Evolutionary conservation across 768 basidiomycete species (phyloP), one percentile per base, ranked within the genome.

Genomic region (Cytidiella melzeri): DNA sequence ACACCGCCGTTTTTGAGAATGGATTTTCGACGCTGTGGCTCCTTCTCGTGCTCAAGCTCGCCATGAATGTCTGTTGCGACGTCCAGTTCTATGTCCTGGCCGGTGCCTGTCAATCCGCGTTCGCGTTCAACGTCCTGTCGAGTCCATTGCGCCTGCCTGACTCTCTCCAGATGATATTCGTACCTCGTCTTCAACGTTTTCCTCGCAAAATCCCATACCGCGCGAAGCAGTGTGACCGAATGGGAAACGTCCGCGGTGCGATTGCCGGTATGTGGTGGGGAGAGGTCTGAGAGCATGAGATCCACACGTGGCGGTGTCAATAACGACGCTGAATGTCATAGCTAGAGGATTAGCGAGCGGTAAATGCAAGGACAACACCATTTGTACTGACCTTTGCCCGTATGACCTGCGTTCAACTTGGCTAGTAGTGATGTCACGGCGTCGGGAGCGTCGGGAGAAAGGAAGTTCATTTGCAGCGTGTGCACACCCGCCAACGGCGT

Each of bases 241-340:
- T 34, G 30, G 15, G 30, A 75, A 1, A 77, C 75, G 65, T 98
- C 94, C 43, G 73, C 73, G 0, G 67, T 64, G 15, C 73, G 64
- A 52, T 86, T 82, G 4, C 95, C 94, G 2, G 84, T 78, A 51
- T 81, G 72, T 63, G 93, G 92, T 18, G 82, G 81, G 15, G 92
- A 89, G 86, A 97, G 93, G 61, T 96, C 94, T 6, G 85, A 90
- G 3, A 96, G 72, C 21, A 96, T 77, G 15, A 94, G 69, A 62
- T 97, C 92, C 5, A 81, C 85, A 64, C 75, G 77, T 4, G 30
- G 34, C 7, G 24, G n/a, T n/a, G n/a, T n/a, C n/a, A n/a, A n/a
- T n/a, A n/a, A n/a, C n/a, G n/a, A n/a, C n/a, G n/a, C n/a, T n/a
- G n/a, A n/a, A n/a, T n/a, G n/a, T n/a, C n/a, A n/a, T n/a, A n/a